Base-by-base conservation (phyloP, 108 stramenopile genomes). In the Phaeodactylum tricornutum region DNA sequence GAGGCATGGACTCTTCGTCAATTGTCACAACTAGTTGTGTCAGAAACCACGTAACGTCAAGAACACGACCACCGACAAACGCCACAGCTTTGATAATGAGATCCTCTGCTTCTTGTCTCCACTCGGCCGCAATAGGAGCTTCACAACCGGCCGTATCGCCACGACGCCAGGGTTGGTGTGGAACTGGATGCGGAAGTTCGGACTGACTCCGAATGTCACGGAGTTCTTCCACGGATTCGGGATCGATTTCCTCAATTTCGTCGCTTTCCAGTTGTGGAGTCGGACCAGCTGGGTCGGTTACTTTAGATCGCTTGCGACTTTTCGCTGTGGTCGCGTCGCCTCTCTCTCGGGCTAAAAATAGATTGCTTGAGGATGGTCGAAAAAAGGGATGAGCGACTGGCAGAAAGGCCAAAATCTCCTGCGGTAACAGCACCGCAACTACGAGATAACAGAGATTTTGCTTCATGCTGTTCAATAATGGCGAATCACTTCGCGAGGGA, bases 11-110 rank as follows among this genome's bases (percentile, higher is more conserved):
- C 27, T 66, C 42, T 28, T 58, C 49, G 47, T 77, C 72, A 43
- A 89, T 47, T 17, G 75, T 68, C 9, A 84, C 58, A 21, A 82
- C 66, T 9, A 79, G 57, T 28, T 53, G 52, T 34, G 79, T 75
- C 61, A 84, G 53, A 58, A 69, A 90, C 88, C 88, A 90, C 0
- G 88, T 90, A 15, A 80, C 67, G 64, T 84, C 88, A n/a, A 66
- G 59, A 5, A 83, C 71, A 4, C 38, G 55, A 9, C 64, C 79
- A 0, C 81, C 84, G 0, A 71, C 74, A 4, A 70, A 39, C 32
- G 50, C 31, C 5, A 55, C 76, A 2, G 80, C 72, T 44, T 67
- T 59, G 15, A 46, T n/a, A 26, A 90, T 81, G 39, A 83, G 57
- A 2, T 49, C 24, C 53, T 90, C 82, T 0, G 84, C 88, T 52